Evolutionary conservation across 352 stramenopile genomes (phyloP).

Genomic region (Phytophthora ramorum): DNA sequence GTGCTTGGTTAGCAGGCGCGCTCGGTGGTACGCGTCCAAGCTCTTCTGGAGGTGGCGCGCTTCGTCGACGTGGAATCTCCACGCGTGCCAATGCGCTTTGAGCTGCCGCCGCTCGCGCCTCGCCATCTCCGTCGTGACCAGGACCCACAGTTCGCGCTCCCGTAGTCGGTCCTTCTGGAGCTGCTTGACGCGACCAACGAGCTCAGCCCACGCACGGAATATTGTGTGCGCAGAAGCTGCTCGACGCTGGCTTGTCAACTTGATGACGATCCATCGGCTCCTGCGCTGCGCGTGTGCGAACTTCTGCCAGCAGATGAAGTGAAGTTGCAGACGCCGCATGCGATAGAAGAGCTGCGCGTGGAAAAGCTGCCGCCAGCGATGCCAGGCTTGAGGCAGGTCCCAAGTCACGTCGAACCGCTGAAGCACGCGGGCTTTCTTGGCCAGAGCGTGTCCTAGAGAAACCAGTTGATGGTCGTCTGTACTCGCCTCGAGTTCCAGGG

Average conservation of each 20-base stretch:
- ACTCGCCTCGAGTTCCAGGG: not conserved
- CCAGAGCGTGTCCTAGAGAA: slow-evolving; percentile 29
- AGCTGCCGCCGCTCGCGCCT: slow-evolving; percentile 50
- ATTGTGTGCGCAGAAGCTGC: slow-evolving; percentile 2
- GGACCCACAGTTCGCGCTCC: slow-evolving; percentile 63
- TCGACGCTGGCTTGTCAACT: slow-evolving; percentile 18
- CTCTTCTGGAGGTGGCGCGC: slow-evolving; percentile 55
- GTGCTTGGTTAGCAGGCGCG: slow-evolving; percentile 62
- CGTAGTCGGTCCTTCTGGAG: slow-evolving; percentile 55
- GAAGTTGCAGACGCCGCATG: slow-evolving; percentile 43
- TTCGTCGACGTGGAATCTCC: slow-evolving; percentile 45
- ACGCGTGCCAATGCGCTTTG: slow-evolving; percentile 54
- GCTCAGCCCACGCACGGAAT: slow-evolving; percentile 47
- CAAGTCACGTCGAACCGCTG: slow-evolving; percentile 58
- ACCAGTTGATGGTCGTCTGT: slow-evolving; percentile 8
- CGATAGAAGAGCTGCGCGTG: slow-evolving; percentile 69
- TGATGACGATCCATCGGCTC: slow-evolving; percentile 26
- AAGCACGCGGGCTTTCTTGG: slow-evolving; percentile 52
- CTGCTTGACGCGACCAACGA: slow-evolving; percentile 50
- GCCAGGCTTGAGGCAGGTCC: slow-evolving; percentile 50
- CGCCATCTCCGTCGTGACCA: slow-evolving; percentile 62
- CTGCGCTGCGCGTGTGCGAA: slow-evolving; percentile 24
- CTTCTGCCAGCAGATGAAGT: slow-evolving; percentile 44
- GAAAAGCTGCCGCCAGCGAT: slow-evolving; percentile 64
- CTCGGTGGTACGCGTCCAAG: slow-evolving; percentile 51